Conservation (phyloP, 352 stramenopile species). For the Globisporangium abappressorium region DNA sequence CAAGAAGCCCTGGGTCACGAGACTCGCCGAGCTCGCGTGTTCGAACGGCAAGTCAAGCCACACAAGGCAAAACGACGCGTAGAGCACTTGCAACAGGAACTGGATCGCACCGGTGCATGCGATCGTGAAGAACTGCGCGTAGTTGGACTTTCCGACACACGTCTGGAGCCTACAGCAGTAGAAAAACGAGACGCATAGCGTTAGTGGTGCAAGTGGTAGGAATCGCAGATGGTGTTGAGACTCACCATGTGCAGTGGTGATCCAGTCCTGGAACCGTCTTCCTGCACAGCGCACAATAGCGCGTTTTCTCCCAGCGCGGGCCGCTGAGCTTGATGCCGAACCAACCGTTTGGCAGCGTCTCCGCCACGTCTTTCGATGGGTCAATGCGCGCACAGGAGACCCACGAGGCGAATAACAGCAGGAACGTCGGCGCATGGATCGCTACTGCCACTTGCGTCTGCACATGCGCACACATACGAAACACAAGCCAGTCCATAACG, state of each 20-base stretch:
- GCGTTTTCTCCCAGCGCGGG: constrained; percentile 72
- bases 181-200: not conserved
- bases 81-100: constrained; percentile 63
- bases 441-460: constrained; percentile 52
- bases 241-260: constrained; percentile 84
- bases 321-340: constrained; percentile 66
- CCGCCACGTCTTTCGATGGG: constrained; percentile 38
- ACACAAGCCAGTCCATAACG: constrained; percentile 10
- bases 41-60: constrained; percentile 57
- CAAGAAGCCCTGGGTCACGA: constrained; percentile 46
- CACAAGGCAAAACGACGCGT: constrained; percentile 41
- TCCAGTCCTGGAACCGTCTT: constrained; percentile 79
- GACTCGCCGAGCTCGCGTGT: constrained; percentile 17
- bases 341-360: constrained; percentile 50
- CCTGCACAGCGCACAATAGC: constrained; percentile 76
- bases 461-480: not conserved
- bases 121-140: constrained; percentile 87
- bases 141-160: constrained; percentile 80
- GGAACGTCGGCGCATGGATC: constrained; percentile 47
- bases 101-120: constrained; percentile 57
- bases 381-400: constrained; percentile 72
- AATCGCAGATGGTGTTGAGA: not conserved
- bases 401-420: constrained; percentile 59
- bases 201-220: not conserved
- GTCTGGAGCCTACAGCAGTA: constrained; percentile 61